A percentile compares a stretch with the other conserved stretches of the same genome.
These are phyloP conservation scores for Fusarium ambrosium DNA, from an alignment of 2,329 filamentous ascomycete species.

Conservation along the genomic window DNA sequence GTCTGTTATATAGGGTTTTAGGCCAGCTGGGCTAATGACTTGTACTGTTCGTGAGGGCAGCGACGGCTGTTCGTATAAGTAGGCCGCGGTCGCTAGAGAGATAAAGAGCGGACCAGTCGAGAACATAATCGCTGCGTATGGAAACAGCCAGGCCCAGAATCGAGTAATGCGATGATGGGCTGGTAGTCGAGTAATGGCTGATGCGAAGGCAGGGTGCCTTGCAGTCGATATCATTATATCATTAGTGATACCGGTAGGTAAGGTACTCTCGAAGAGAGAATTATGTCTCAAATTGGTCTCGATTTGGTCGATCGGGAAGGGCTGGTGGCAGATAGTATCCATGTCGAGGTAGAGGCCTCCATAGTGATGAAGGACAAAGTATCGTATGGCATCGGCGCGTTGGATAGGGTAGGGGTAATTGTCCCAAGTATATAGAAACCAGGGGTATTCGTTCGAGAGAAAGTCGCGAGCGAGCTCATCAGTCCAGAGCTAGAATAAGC, in stretches of 20 bases:
- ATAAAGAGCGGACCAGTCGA: conserved; percentile 82
- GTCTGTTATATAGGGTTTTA: conserved; percentile 51
- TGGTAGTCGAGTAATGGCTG: conserved; percentile 74
- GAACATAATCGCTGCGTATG: conserved; percentile 84
- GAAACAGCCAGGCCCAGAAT: conserved; percentile 72
- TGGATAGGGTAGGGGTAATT: conserved; percentile 78
- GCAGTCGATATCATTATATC: conserved; percentile 82
- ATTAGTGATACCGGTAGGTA: conserved; percentile 83
- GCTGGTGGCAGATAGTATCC: conserved; percentile 47
- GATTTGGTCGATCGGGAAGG: conserved; percentile 39
- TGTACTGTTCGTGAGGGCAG: conserved; percentile 42
- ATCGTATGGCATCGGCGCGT: conserved; percentile 78
- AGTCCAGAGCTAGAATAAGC: conserved; percentile 72
- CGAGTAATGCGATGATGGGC: conserved; percentile 68
- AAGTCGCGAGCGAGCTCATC: conserved; percentile 75
- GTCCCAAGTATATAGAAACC: conserved; percentile 78
- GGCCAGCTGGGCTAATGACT: conserved; percentile 38
- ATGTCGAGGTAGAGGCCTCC: conserved; percentile 79
- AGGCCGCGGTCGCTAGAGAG: conserved; percentile 81
- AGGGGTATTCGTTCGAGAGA: conserved; percentile 76
- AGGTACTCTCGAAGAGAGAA: conserved; percentile 60
- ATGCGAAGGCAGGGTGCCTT: conserved; percentile 80
- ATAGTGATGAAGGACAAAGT: conserved; percentile 78
- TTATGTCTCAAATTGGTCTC: conserved; percentile 30
- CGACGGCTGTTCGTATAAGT: conserved; percentile 64